Conservation (phyloP, 768 basidiomycete genomes). For the Boletus sp. region DNA sequence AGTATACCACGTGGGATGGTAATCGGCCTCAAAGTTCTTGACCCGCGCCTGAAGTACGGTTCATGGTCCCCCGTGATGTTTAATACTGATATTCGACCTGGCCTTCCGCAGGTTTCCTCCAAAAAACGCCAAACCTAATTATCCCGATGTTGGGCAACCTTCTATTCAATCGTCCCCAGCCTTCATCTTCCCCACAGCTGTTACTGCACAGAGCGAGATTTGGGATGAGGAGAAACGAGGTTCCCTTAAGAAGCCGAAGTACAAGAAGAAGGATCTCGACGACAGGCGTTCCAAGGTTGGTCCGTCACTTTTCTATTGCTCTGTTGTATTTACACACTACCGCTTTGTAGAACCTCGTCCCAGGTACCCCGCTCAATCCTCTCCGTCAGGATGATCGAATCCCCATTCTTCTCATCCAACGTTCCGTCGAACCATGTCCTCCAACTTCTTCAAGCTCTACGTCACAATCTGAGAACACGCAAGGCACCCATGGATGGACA, state of each 20-base stretch:
- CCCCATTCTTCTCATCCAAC: constrained; percentile 80
- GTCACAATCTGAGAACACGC: constrained; percentile 26
- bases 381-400: constrained; percentile 76
- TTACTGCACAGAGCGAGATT: constrained; percentile 62
- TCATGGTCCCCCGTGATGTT: not conserved
- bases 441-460: constrained; percentile 13
- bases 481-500: constrained; percentile 79
- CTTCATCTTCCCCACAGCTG: constrained; percentile 47
- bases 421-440: constrained; percentile 50
- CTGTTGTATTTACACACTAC: not conserved
- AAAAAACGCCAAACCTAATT: constrained; percentile 55
- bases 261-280: constrained; percentile 83
- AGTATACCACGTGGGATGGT: constrained; percentile 73
- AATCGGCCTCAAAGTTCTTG: constrained; percentile 74
- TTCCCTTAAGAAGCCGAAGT: constrained; percentile 56
- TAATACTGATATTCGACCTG: not conserved
- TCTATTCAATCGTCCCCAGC: constrained; percentile 30
- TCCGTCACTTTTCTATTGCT: not conserved
- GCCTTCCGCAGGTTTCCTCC: constrained; percentile 69
- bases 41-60: constrained; percentile 80
- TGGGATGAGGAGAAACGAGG: constrained; percentile 65
- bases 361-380: constrained; percentile 69
- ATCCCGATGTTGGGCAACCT: constrained; percentile 25
- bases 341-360: constrained; percentile 60
- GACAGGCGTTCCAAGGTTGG: constrained; percentile 69